phyloP scores from a whole-genome alignment of 495 filamentous ascomycete species.

The Xylaria bambusicola region DNA sequence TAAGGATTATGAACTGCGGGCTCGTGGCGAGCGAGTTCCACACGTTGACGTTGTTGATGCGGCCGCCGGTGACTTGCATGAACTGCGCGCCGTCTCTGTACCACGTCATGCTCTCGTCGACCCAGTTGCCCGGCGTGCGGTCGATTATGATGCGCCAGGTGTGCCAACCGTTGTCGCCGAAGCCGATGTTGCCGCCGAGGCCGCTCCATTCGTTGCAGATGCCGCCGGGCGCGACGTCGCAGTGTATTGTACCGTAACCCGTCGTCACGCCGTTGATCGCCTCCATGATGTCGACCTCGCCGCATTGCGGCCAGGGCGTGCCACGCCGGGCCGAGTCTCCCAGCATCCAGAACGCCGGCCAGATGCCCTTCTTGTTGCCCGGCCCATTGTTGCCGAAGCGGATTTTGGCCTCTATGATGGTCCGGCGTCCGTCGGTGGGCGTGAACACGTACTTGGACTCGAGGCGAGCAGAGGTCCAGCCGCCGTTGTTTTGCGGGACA shows the following conservation, averaged over 20 bases:
- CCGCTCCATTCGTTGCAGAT: constrained; percentile 51
- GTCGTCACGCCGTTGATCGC: constrained; percentile 46
- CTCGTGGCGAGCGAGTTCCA: constrained; percentile 42
- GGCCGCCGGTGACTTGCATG: constrained; percentile 40
- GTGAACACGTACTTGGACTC: constrained; percentile 50
- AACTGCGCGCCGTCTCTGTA: constrained; percentile 47
- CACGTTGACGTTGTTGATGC: constrained; percentile 36
- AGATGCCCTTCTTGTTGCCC: constrained; percentile 50
- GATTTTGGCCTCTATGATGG: constrained; percentile 45
- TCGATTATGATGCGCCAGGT: constrained; percentile 50
- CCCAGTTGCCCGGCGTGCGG: constrained; percentile 40
- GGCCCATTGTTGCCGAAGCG: constrained; percentile 43
- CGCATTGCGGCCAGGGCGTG: constrained; percentile 48
- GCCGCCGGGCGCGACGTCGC: constrained; percentile 43
- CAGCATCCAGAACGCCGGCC: constrained; percentile 58
- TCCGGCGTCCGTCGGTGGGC: constrained; percentile 37
- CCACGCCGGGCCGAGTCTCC: constrained; percentile 44
- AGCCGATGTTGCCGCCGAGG: constrained; percentile 30
- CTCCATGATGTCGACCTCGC: constrained; percentile 56
- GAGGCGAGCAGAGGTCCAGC: constrained; percentile 54
- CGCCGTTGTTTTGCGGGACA: constrained; percentile 42
- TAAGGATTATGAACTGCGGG: constrained; percentile 49
- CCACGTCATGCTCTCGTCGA: constrained; percentile 48
- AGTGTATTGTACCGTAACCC: constrained; percentile 53
- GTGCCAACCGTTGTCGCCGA: constrained; percentile 49